These are phyloP conservation scores for Phytophthora chlamydospora DNA, from an alignment of 352 stramenopile species.

Conservation along the genomic window DNA sequence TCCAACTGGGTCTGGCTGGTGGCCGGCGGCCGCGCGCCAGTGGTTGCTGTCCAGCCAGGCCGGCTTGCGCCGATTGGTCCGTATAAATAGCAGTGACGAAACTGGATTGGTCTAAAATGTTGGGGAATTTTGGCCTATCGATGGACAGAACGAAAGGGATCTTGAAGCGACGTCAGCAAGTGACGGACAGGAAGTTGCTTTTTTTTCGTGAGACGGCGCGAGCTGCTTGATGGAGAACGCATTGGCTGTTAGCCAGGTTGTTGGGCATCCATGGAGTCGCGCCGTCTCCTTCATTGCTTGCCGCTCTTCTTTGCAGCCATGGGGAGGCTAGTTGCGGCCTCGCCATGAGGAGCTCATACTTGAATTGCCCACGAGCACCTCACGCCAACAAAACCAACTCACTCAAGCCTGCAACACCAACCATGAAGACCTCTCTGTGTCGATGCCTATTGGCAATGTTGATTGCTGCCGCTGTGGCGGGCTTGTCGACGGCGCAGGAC, in stretches of 20 bases:
- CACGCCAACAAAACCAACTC: constrained; percentile 2
- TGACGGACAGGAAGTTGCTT: constrained; percentile 18
- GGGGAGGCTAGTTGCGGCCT: too few species aligned
- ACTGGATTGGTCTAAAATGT: too few species aligned
- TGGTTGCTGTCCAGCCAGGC: constrained; percentile 45
- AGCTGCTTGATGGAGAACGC: constrained; percentile 25
- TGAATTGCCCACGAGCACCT: constrained; percentile 23
- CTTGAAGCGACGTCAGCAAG: constrained; percentile 9
- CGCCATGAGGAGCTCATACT: constrained; percentile 26
- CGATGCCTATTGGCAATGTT: constrained; percentile 15
- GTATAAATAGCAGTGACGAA: constrained; percentile 8
- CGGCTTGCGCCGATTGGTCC: constrained; percentile 25
- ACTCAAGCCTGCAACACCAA: not conserved
- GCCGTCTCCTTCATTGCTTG: constrained; percentile 22
- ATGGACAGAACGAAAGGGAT: not conserved
- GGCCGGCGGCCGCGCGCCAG: constrained; percentile 6
- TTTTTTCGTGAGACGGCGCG: constrained; percentile 18
- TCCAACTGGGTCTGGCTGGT: constrained; percentile 40
- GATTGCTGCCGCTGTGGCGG: not conserved
- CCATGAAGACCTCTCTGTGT: constrained; percentile 25
- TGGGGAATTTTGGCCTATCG: too few species aligned
- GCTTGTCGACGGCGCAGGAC: constrained; percentile 24
- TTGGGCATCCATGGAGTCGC: constrained; percentile 21
- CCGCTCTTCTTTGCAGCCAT: constrained; percentile 12
- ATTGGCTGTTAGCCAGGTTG: constrained; percentile 11